phyloP scores from a whole-genome alignment of 768 basidiomycete genomes.

The Leucosporidium creatinivorum region DNA sequence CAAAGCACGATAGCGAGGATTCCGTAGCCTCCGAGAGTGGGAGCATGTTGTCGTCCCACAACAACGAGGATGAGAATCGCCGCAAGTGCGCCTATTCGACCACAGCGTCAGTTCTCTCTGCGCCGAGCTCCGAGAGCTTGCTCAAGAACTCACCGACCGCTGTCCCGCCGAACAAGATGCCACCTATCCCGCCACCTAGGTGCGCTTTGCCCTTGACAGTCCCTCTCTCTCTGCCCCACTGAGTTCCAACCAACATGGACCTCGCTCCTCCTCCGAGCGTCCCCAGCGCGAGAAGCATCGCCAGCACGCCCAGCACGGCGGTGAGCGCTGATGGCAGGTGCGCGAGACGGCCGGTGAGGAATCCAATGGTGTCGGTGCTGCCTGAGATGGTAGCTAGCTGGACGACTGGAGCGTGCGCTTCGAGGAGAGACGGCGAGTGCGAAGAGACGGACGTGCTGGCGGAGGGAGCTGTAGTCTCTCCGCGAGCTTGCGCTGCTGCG shows the following conservation, averaged over 20 bases:
- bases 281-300: conserved; percentile 11
- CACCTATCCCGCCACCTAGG: conserved; percentile 19
- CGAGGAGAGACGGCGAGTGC: not conserved
- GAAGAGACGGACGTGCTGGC: not conserved
- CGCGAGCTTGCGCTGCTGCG: not conserved
- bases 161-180: not conserved
- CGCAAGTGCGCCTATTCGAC: not conserved
- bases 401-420: not conserved
- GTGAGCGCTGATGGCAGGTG: conserved; percentile 1
- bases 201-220: conserved; percentile 8
- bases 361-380: not conserved
- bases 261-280: conserved; percentile 1
- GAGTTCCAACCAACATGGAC: not conserved
- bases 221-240: conserved; percentile 7
- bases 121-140: not conserved
- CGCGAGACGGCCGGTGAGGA: conserved; percentile 18
- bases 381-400: not conserved
- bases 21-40: conserved; percentile 9
- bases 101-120: not conserved
- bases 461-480: not conserved
- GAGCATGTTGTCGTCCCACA: not conserved
- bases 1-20: conserved; percentile 12
- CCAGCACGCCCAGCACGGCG: conserved; percentile 13
- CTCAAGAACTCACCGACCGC: not conserved
- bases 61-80: conserved; percentile 2